Base-by-base conservation (phyloP, 352 stramenopile species). In the Pythium phragmitis region DNA sequence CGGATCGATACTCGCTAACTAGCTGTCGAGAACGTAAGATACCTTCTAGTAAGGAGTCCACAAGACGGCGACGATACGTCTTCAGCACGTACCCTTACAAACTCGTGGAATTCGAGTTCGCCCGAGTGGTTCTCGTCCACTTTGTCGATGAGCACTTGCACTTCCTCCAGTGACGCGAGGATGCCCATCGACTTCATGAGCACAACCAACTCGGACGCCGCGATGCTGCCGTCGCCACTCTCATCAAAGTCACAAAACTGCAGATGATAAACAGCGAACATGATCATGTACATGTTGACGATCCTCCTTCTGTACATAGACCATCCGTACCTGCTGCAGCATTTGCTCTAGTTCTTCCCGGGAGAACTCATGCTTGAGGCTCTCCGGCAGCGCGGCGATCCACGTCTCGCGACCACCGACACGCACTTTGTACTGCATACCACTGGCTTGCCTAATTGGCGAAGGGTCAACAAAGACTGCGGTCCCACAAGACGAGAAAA, bases 181-280 rank as follows among this genome's bases (percentile, higher is more conserved):
- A 90, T 79, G 19, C 73, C 77, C 79, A 90, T 88, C 8, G 78
- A 90, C 52, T 78, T 75, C 79, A 90, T 90, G 39, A 88, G 55
- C 49, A 76, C 68, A 7, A 69, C 63, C 16, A 90, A 69, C 60
- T 90, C 80, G 1, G 67, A 69, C 13, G 76, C 75, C 13, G 78
- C 75, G 57, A 90, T 85, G 59, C 78, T 87, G 7, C 80, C 80
- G 23, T 87, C 80, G 2, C 80, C 80, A 47, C 76, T 88, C 51
- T 71, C 77, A 50, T 90, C 80, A 69, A 90, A 88, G 57, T 87
- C 80, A 23, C 69, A 82, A 53, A 90, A 90, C 80, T 90, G 13
- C 16, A 34, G 13, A 23, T 19, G 16, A 17, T 11, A 14, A 45
- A 43, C 17, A n/a, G 1, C 16, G 7, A 26, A 33, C 3, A 6